Evolutionary conservation across 305 asterid genomes (phyloP).

Genomic region (Caryopteris hybrid): DNA sequence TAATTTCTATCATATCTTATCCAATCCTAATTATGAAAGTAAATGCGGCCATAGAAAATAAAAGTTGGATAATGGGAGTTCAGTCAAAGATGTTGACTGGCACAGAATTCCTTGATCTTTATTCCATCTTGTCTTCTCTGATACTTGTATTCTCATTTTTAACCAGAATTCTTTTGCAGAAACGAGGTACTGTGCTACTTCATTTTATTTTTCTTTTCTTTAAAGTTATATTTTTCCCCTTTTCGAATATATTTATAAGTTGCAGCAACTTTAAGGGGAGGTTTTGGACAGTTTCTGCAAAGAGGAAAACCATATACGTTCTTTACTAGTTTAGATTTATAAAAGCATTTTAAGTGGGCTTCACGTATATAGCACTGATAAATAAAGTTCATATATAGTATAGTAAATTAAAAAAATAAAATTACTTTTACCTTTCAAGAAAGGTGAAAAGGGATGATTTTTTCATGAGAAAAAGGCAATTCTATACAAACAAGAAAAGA

Average conservation of each 20-base stretch:
- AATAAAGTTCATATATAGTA: not conserved
- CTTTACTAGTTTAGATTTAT: not conserved
- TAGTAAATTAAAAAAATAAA: not conserved
- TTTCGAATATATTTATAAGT: too few species aligned
- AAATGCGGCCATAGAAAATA: too few species aligned
- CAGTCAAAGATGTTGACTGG: slow-evolving; percentile 41
- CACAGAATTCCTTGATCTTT: slow-evolving; percentile 32
- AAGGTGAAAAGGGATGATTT: too few species aligned
- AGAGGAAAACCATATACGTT: not conserved
- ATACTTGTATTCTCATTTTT: slow-evolving; percentile 1
- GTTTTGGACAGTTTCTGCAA: slow-evolving; percentile 31
- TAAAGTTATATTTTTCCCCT: not conserved
- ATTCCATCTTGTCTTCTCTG: slow-evolving; percentile 31
- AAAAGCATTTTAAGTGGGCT: slow-evolving; percentile 21
- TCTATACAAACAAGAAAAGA: too few species aligned
- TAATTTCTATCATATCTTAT: too few species aligned
- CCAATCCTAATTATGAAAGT: too few species aligned
- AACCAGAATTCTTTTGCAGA: slow-evolving; percentile 14
- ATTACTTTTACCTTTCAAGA: too few species aligned
- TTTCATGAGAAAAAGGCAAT: too few species aligned
- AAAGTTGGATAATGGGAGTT: too few species aligned
- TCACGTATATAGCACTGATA: slow-evolving; percentile 15
- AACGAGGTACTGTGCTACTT: slow-evolving; percentile 16
- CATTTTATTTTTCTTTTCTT: not conserved
- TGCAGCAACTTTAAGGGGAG: slow-evolving; percentile 14